Percentiles rank a stretch among this genome's conserved stretches.
These are phyloP conservation scores for Lipomyces spencermartinsiae DNA, from an alignment of 805 yeast genomes.

Conservation along the genomic window DNA sequence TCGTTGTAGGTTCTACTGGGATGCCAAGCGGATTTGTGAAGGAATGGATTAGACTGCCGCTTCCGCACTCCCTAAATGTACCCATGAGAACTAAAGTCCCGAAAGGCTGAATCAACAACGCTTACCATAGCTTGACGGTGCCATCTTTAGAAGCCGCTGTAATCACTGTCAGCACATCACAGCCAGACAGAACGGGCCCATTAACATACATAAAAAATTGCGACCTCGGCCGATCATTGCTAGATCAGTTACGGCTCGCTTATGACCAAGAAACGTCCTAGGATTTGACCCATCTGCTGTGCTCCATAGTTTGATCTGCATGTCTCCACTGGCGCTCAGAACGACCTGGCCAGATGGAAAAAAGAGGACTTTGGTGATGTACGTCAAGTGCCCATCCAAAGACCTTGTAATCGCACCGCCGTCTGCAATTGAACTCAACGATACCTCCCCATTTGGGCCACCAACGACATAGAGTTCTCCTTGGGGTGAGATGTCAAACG, in stretches of 20 bases:
- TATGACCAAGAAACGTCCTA: slow-evolving; percentile 60
- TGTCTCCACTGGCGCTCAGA: slow-evolving; percentile 65
- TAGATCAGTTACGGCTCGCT: slow-evolving; percentile 55
- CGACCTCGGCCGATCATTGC: slow-evolving; percentile 68
- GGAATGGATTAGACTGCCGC: slow-evolving; percentile 54
- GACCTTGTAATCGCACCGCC: slow-evolving; percentile 26
- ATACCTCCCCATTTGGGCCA: slow-evolving; percentile 33
- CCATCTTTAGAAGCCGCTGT: slow-evolving; percentile 51
- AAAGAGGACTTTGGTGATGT: slow-evolving; percentile 53
- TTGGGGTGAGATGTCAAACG: slow-evolving; percentile 47
- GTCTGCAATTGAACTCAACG: background rate
- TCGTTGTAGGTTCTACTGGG: slow-evolving; percentile 11
- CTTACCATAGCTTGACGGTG: slow-evolving; percentile 68
- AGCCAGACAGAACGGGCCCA: slow-evolving; percentile 41
- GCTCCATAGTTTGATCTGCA: slow-evolving; percentile 67
- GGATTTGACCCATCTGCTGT: slow-evolving; percentile 54
- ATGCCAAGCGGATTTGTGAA: slow-evolving; percentile 42
- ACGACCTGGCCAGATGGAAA: slow-evolving; percentile 73
- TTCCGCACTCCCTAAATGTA: slow-evolving; percentile 51
- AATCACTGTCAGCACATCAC: slow-evolving; percentile 8
- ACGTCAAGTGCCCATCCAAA: slow-evolving; percentile 58
- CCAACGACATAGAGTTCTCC: slow-evolving; percentile 48
- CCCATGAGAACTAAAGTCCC: background rate
- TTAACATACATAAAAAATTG: slow-evolving; percentile 62
- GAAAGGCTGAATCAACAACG: background rate